phyloP scores from a whole-genome alignment of 345 rosid species.

The Ceriops decandra region DNA sequence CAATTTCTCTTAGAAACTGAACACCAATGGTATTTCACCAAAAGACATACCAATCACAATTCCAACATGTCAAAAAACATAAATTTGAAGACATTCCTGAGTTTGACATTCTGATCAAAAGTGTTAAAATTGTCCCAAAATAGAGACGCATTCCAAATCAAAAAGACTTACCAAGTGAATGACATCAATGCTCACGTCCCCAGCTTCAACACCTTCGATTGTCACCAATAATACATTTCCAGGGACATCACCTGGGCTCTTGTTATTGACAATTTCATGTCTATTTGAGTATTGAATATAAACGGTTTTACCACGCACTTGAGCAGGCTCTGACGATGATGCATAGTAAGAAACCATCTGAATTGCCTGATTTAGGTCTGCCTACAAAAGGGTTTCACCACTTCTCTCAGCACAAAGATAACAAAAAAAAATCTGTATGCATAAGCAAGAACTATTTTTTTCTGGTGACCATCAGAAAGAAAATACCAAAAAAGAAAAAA shows the following conservation, averaged over 20 bases:
- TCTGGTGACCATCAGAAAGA: neutral
- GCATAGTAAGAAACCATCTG: conserved; percentile 96
- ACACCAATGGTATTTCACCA: too few species aligned
- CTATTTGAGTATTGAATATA: conserved; percentile 94
- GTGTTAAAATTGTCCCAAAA: neutral
- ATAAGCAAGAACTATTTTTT: neutral
- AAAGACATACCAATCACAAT: too few species aligned
- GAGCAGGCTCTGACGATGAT: conserved; percentile 96
- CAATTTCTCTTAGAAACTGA: too few species aligned
- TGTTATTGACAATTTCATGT: conserved; percentile 92
- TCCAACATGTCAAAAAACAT: too few species aligned
- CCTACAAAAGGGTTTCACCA: conserved; percentile 35
- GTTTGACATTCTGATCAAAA: too few species aligned
- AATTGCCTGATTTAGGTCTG: conserved; percentile 86
- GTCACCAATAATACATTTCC: conserved; percentile 93
- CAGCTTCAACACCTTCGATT: conserved; percentile 92
- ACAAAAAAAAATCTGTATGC: neutral
- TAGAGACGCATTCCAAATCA: neutral
- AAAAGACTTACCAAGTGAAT: conserved; percentile 76
- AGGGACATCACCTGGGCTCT: conserved; percentile 94
- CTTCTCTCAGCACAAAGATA: conserved; percentile 11
- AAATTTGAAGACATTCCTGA: too few species aligned
- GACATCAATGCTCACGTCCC: conserved; percentile 86
- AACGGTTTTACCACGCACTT: conserved; percentile 88
- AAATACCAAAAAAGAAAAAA: neutral